Evolutionary conservation across 345 rosid genomes (phyloP).

Genomic region (Arabidopsis suecica): DNA sequence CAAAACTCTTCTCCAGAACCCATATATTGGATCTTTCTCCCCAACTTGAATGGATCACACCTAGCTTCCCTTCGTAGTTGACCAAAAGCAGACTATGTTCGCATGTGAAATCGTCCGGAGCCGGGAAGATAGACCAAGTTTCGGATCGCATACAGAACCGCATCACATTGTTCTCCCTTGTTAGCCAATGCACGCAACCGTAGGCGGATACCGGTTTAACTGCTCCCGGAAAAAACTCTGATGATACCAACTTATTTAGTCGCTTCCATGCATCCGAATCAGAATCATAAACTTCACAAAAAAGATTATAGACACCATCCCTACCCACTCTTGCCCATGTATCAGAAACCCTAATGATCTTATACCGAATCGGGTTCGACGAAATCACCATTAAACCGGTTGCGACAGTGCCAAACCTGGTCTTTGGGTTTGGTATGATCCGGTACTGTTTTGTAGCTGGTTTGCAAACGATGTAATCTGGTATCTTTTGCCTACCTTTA

Average conservation of each 20-base stretch:
- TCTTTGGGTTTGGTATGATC: conserved; percentile 30
- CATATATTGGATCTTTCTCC: too few relatives aligned
- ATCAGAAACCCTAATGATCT: conserved; percentile 35
- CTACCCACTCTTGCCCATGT: not conserved
- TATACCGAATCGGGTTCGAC: conserved; percentile 10
- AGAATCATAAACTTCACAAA: conserved; percentile 32
- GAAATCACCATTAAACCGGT: conserved; percentile 27
- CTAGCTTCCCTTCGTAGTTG: too few relatives aligned
- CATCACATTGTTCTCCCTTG: not conserved
- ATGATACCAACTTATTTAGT: not conserved
- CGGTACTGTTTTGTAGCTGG: conserved; percentile 34
- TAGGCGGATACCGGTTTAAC: conserved; percentile 5
- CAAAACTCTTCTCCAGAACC: too few relatives aligned
- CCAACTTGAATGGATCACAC: too few relatives aligned
- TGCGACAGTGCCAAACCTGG: not conserved
- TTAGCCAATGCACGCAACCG: conserved; percentile 36
- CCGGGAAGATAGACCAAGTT: conserved; percentile 29
- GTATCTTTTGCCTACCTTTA: not conserved
- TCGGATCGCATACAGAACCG: conserved; percentile 40
- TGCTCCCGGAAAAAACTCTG: not conserved
- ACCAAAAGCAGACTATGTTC: too few relatives aligned
- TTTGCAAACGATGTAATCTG: conserved; percentile 34
- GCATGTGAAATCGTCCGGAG: not conserved
- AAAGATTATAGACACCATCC: not conserved
- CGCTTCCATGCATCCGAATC: conserved; percentile 11